Percentiles rank a stretch among this genome's conserved stretches.
Evolutionary conservation across 192 early-diverging fungal species (phyloP).

Genomic region (Linnemannia schmuckeri): DNA sequence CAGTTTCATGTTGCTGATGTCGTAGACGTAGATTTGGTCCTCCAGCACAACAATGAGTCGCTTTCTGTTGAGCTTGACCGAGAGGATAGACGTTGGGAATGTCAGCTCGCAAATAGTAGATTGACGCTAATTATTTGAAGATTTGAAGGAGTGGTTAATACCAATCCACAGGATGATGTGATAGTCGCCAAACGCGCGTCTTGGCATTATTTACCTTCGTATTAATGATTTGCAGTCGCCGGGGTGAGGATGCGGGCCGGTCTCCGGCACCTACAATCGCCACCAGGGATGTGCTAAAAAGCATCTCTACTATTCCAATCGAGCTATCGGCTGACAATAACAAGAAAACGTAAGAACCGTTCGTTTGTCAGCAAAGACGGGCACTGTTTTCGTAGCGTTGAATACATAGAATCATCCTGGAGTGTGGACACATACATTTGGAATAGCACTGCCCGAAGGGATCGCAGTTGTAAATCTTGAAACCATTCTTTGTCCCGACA

Average conservation of each 20-base stretch:
- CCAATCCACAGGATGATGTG: neutral
- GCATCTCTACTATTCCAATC: constrained; percentile 95
- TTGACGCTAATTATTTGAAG: constrained; percentile 68
- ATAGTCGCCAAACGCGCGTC: neutral
- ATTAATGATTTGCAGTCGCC: constrained; percentile 93
- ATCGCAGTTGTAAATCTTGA: constrained; percentile 96
- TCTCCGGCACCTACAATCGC: constrained; percentile 94
- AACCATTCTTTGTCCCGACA: constrained; percentile 84
- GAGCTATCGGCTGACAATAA: constrained; percentile 79
- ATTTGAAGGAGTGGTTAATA: neutral
- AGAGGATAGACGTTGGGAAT: constrained; percentile 90
- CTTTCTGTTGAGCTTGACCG: constrained; percentile 94
- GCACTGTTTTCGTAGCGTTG: neutral
- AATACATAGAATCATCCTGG: neutral
- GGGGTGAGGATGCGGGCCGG: constrained; percentile 85
- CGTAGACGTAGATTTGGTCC: constrained; percentile 95
- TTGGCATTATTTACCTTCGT: constrained; percentile 79
- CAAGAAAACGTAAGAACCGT: neutral
- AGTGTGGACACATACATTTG: constrained; percentile 63
- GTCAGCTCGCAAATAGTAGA: constrained; percentile 96
- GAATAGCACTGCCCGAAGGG: constrained; percentile 94
- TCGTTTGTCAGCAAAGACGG: neutral
- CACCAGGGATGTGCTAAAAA: constrained; percentile 94
- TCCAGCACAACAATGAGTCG: constrained; percentile 94
- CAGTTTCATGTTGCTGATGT: constrained; percentile 97